Percentiles rank a stretch among this genome's conserved stretches.
phyloP scores from a whole-genome alignment of 441 rosid genomes.

The Populus hybrid region DNA sequence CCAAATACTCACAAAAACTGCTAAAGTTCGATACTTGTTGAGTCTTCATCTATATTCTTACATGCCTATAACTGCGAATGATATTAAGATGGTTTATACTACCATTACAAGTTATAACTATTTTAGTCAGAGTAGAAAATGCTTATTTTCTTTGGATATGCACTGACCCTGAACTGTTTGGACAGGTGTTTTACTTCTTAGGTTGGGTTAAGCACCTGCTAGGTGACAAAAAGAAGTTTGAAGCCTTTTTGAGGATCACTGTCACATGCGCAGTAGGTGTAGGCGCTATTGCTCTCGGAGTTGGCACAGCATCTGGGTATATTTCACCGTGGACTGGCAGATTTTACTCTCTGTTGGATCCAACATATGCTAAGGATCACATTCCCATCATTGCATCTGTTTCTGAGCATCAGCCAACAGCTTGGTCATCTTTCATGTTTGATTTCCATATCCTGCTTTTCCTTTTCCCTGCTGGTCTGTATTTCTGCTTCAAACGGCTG shows the following conservation, averaged over 20 bases:
- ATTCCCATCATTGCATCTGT: constrained; percentile 98
- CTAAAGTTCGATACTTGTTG: not conserved
- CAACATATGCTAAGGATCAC: constrained; percentile 96
- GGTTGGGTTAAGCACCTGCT: constrained; percentile 87
- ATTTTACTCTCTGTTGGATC: constrained; percentile 92
- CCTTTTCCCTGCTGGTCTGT: constrained; percentile 99
- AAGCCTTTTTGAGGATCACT: constrained; percentile 79
- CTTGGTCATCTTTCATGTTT: constrained; percentile 99
- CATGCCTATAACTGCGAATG: not conserved
- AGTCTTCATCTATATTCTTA: not conserved
- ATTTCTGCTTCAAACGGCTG: constrained; percentile 96
- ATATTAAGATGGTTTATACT: not conserved
- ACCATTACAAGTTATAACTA: not conserved
- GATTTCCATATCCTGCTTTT: constrained; percentile 94
- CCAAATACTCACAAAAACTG: not conserved
- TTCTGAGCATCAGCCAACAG: constrained; percentile 99
- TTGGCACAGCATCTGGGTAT: constrained; percentile 93
- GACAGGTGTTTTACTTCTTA: constrained; percentile 86
- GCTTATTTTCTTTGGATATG: not conserved
- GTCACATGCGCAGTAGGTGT: constrained; percentile 69
- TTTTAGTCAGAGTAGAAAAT: not conserved
- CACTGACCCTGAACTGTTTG: constrained; percentile 4
- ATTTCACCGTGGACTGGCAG: constrained; percentile 99
- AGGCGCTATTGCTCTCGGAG: constrained; percentile 76
- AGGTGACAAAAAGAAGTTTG: constrained; percentile 74